Evolutionary conservation across 768 basidiomycete genomes (phyloP), one percentile per base, ranked within the genome.

Genomic region (Amanita pseudoporphyria): DNA sequence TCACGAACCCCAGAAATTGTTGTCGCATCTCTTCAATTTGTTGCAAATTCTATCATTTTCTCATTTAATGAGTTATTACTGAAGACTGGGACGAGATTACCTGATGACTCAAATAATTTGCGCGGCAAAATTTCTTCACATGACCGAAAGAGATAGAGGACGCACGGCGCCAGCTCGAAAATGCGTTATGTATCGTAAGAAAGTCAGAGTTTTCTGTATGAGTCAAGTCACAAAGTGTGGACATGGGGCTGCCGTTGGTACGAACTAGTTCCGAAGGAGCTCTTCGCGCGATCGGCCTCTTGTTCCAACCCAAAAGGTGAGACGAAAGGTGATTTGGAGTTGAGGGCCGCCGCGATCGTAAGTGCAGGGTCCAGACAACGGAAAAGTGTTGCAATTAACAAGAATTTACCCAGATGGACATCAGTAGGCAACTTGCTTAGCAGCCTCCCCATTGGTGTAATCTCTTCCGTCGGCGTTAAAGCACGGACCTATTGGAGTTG

Each of bases 11-110:
- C 48, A 91, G 68, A 54, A 90, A 79, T 62, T 99, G 95, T 59
- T 93, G 91, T 24, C 94, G 81, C 31, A 97, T 74, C 60, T 97
- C 95, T 63, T 98, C 95, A 26, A 99, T 95, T 65, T 96, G 92
- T 66, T 91, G 84, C 44, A 99, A 69, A 61, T 92, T 97, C 82
- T 91, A 47, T 24, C 26, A 28, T n/a, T 22, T 45, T 14, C 36
- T 41, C 6, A 24, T 22, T 21, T 30, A 2, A 21, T 37, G 18
- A 26, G 22, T 6, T 38, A 21, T 18, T 21, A 24, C 36, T 19
- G 18, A 12, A 3, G 9, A 43, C 33, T 14, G 19, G 41, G 21
- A 44, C 5, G 16, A 37, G 26, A 19, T 41, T 60, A 83, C 84
- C 71, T 91, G 90, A 56, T 91, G 81, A 54, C 87, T 92, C 31